Conservation (phyloP, 305 asterid species). For the Fraxinus xanthoxyloides region DNA sequence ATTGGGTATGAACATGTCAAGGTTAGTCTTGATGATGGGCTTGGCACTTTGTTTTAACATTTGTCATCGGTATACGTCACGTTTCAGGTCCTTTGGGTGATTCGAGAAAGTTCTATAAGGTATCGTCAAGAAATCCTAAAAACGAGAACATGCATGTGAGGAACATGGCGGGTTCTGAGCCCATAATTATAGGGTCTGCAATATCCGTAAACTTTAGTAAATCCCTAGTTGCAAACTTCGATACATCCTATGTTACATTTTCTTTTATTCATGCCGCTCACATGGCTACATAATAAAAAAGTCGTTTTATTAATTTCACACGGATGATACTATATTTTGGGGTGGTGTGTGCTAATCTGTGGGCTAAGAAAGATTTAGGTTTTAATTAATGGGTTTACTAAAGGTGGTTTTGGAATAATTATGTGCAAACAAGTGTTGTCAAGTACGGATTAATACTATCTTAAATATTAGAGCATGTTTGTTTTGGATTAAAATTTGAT, state of each 20-base stretch:
- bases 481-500: too few species aligned
- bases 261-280: constrained; percentile 11
- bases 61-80: background rate
- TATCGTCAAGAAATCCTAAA: background rate
- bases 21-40: background rate
- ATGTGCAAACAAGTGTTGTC: background rate
- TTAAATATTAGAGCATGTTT: background rate
- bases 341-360: background rate
- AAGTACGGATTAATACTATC: background rate
- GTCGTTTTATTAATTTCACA: background rate
- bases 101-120: background rate
- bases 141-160: constrained; percentile 17
- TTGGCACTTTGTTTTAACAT: too few species aligned
- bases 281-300: constrained; percentile 3
- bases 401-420: background rate
- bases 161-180: constrained; percentile 29
- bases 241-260: constrained; percentile 24
- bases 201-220: constrained; percentile 10
- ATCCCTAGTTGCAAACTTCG: constrained; percentile 25
- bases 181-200: constrained; percentile 31
- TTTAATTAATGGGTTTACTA: background rate
- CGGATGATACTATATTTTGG: background rate
- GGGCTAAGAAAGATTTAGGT: background rate
- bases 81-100: background rate
- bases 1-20: background rate